Conservation (phyloP, 176 grass and related monocot genomes). For the Zizania latifolia region DNA sequence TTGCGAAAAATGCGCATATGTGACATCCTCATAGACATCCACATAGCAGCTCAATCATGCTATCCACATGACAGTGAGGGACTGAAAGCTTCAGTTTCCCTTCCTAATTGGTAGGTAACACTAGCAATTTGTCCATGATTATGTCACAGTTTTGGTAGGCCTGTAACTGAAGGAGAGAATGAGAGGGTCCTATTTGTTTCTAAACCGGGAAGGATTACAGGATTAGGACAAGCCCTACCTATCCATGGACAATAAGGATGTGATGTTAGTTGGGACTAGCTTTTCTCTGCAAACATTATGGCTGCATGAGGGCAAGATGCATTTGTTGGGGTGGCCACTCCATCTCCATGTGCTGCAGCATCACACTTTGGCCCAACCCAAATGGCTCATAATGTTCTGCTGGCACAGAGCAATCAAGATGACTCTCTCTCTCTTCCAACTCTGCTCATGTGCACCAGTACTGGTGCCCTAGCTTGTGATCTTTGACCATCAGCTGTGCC, state of each 20-base stretch:
- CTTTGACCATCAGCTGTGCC: slow-evolving; percentile 24
- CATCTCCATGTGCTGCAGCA: slow-evolving; percentile 38
- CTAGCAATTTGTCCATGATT: slow-evolving; percentile 1
- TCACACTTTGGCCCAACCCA: slow-evolving; percentile 29
- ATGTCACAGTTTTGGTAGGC: slow-evolving; percentile 21
- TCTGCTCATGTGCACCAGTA: slow-evolving; percentile 32
- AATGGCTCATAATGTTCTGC: slow-evolving; percentile 39
- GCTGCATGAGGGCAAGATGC: slow-evolving; percentile 30
- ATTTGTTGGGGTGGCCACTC: slow-evolving; percentile 20
- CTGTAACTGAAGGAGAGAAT: slow-evolving; percentile 19
- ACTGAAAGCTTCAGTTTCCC: slow-evolving; percentile 15
- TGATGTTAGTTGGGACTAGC: slow-evolving; percentile 44
- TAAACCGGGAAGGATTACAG: slow-evolving; percentile 13
- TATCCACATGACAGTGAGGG: slow-evolving; percentile 1
- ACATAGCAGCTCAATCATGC: slow-evolving; percentile 15
- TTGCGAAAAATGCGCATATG: background rate
- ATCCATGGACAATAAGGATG: slow-evolving; percentile 28
- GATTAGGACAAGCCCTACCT: slow-evolving; percentile 32
- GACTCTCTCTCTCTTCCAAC: slow-evolving; percentile 13
- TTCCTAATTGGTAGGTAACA: slow-evolving; percentile 7
- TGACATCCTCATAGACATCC: background rate
- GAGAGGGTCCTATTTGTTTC: slow-evolving; percentile 22
- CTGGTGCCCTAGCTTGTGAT: slow-evolving; percentile 11
- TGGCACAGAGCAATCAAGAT: slow-evolving; percentile 38
- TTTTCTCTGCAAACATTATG: slow-evolving; percentile 46